A percentile compares a stretch with the other conserved stretches of the same genome.
Evolutionary conservation across 805 yeast genomes (phyloP).

Genomic region (Candida dajiaensis): DNA sequence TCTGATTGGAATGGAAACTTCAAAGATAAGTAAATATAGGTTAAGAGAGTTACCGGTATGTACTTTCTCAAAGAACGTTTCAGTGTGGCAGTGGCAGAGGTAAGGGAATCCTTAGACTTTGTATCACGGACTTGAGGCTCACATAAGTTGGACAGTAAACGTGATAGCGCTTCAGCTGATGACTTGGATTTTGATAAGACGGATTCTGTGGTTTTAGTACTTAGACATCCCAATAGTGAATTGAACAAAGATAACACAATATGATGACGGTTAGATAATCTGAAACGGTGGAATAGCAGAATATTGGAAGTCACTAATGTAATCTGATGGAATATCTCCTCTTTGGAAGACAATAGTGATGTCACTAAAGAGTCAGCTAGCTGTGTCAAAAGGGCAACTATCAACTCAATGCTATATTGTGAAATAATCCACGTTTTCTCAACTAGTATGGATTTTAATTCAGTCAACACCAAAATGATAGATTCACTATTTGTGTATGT

Average conservation of each 20-base stretch:
- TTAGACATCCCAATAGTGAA: constrained; percentile 44
- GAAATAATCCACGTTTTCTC: constrained; percentile 52
- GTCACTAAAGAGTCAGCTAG: constrained; percentile 11
- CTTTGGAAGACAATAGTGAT: background rate
- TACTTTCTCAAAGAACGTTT: constrained; percentile 61
- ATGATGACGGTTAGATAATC: constrained; percentile 71
- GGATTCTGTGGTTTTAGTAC: constrained; percentile 13
- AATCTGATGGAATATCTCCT: constrained; percentile 24
- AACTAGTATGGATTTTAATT: constrained; percentile 38
- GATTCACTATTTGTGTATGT: background rate
- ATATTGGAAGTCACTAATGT: constrained; percentile 53
- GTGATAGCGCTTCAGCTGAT: constrained; percentile 44
- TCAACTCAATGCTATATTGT: constrained; percentile 60
- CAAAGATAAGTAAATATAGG: constrained; percentile 52
- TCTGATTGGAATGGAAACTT: constrained; percentile 39
- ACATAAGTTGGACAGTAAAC: constrained; percentile 64
- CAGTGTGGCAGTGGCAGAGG: constrained; percentile 47
- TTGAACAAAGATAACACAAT: constrained; percentile 45
- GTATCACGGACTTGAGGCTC: constrained; percentile 49
- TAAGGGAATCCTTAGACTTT: constrained; percentile 33
- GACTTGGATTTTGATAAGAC: constrained; percentile 19
- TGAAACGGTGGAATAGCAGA: constrained; percentile 60
- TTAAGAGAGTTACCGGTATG: constrained; percentile 51
- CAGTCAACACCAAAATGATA: background rate
- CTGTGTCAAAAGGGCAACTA: constrained; percentile 35